phyloP scores from a whole-genome alignment of 2,329 filamentous ascomycete genomes.

The Cercospora nicotianae region DNA sequence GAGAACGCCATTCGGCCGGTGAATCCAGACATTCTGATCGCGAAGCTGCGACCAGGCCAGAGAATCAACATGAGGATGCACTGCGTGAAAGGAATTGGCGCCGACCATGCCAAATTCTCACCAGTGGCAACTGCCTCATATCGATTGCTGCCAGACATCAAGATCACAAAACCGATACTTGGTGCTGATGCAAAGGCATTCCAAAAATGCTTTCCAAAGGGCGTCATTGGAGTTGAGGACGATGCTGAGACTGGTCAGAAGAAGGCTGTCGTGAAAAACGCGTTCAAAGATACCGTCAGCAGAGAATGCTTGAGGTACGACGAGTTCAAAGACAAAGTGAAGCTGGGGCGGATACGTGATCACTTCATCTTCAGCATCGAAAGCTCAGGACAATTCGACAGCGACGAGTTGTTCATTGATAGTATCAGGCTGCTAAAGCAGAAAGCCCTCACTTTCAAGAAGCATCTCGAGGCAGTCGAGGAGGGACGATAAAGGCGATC shows the following conservation, averaged over 20 bases:
- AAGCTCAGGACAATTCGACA: constrained; percentile 92
- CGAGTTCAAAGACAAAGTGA: constrained; percentile 94
- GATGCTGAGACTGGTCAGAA: constrained; percentile 70
- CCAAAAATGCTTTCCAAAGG: constrained; percentile 79
- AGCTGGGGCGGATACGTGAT: constrained; percentile 83
- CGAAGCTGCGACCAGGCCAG: constrained; percentile 90
- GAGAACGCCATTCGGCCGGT: constrained; percentile 68
- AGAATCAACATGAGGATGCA: constrained; percentile 83
- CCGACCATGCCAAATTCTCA: constrained; percentile 95
- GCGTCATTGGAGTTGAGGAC: constrained; percentile 78
- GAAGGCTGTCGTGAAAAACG: constrained; percentile 82
- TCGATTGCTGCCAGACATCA: constrained; percentile 83
- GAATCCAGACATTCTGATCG: constrained; percentile 90
- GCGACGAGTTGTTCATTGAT: constrained; percentile 90
- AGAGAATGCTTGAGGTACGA: constrained; percentile 87
- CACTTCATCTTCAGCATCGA: constrained; percentile 98
- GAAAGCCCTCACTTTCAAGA: constrained; percentile 75
- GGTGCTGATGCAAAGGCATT: constrained; percentile 89
- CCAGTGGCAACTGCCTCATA: constrained; percentile 95
- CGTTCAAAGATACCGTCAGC: constrained; percentile 94
- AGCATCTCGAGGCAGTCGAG: constrained; percentile 58
- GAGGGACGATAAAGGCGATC: constrained; percentile 30
- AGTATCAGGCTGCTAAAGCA: constrained; percentile 79
- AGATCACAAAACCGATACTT: constrained; percentile 78
- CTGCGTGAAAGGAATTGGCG: constrained; percentile 90